These are phyloP conservation scores for Mortierella sp. DNA, from an alignment of 371 early-diverging fungal species.

Conservation along the genomic window DNA sequence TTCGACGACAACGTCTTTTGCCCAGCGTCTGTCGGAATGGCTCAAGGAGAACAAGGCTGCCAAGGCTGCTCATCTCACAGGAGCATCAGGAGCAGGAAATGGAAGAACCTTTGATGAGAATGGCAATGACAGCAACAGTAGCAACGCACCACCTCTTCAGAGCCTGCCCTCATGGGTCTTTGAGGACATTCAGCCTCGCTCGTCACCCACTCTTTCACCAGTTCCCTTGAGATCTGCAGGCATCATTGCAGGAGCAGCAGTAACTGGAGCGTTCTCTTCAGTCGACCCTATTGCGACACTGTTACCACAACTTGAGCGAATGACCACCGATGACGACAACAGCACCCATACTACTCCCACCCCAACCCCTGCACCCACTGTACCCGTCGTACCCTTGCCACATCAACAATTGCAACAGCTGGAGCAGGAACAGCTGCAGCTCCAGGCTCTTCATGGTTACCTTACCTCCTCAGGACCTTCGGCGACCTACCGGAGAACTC, in stretches of 20 bases:
- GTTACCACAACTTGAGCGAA: constrained; percentile 22
- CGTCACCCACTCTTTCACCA: not conserved
- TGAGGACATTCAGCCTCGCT: constrained; percentile 16
- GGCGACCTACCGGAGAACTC: constrained; percentile 20
- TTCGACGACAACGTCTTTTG: constrained; percentile 16
- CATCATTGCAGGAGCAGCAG: not conserved
- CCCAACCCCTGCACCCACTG: not conserved
- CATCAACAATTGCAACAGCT: constrained; percentile 9
- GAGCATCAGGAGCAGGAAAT: not conserved
- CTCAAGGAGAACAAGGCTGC: constrained; percentile 31
- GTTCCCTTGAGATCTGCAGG: not conserved
- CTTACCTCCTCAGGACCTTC: constrained; percentile 15
- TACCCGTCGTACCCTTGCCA: constrained; percentile 6
- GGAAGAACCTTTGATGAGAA: not conserved
- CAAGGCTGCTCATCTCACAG: constrained; percentile 6
- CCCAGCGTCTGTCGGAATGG: constrained; percentile 28
- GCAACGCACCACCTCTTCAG: not conserved
- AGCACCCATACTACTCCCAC: not conserved
- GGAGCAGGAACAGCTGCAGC: constrained; percentile 10
- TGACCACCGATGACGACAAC: constrained; percentile 20
- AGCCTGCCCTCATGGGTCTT: constrained; percentile 38
- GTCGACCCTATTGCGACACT: constrained; percentile 4
- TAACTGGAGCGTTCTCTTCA: not conserved
- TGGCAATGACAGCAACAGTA: not conserved
- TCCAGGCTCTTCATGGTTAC: not conserved